Base-by-base conservation (phyloP, 2,329 filamentous ascomycete species). In the Neodidymelliopsis sp. region DNA sequence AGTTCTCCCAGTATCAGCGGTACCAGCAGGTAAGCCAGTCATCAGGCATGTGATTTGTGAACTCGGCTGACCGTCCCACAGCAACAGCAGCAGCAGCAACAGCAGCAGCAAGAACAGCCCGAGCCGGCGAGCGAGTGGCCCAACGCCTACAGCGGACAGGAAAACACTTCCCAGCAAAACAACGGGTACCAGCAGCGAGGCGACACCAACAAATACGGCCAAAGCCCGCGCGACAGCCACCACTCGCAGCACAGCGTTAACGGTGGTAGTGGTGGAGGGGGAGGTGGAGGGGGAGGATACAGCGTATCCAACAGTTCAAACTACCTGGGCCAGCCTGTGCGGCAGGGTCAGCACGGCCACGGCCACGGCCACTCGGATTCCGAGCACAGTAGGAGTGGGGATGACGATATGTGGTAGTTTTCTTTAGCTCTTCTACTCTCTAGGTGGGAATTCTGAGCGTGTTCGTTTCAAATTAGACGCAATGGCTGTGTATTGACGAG, bases 321-420 rank as follows among this genome's bases (percentile, higher is more conserved):
- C 30, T 74, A 74, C 42, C 52, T 74, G 13, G 71, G 71, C 1
- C 63, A 69, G 22, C 51, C 60, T 8, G 40, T 55, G 31, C 62
- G 65, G 31, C 56, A 60, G 13, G 43, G 57, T 9, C 66, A 69
- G 29, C 58, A 65, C 20, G 61, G 56, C 10, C 61, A 68, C 28
- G 56, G 11, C 31, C 57, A 66, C 30, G 59, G 56, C 10, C 61
- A 68, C 28, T 61, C 66, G 8, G 67, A 71, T 42, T 60, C 60
- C 5, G 67, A 68, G 38, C 57, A 61, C 33, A 59, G 60, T 18
- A 66, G 59, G 22, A 62, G 66, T 42, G 66, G 48, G 19, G 62
- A 72, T 24, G 69, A 73, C 37, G 70, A 74, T 11, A 74, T 74
- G 71, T 74, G 71, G 71, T 74, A 61, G 49, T 25, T 11, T 15